Base-by-base conservation (phyloP, 371 early-diverging fungal genomes). In the Rhizopus delemar region DNA sequence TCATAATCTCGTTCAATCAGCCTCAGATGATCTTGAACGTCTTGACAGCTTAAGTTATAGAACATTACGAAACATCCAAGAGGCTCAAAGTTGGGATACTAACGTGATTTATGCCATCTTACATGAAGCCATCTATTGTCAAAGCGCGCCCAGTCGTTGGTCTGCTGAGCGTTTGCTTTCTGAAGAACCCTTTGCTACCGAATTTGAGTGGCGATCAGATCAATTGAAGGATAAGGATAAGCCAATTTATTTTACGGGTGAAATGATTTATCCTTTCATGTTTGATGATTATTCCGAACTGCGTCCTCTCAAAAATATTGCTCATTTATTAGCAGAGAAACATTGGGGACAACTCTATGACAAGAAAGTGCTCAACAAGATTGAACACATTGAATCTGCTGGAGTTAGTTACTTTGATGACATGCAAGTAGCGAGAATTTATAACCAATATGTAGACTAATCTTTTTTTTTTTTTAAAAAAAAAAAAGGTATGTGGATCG, bases 261-360 rank as follows among this genome's bases (percentile, higher is more conserved):
- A 90, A 60, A 84, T 77, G 15, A 82, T 90, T 61, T 87, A 86
- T 56, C 87, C 87, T 32, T 89, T 87, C 77, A 90, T 90, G 90
- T 74, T 89, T 54, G 87, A 89, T 36, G 89, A 90, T 56, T 89
- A 83, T 62, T 76, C 81, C 4, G 86, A 86, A 48, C 73, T 90
- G 38, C 71, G 73, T 12, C 83, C 83, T 12, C 65, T 89, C 22
- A 85, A 84, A 45, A 75, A 77, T 2, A 84, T 86, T 0, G 90
- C 84, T 5, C 63, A 86, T n/a, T 70, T 80, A 13, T 60, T 89
- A 51, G 89, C 90, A 7, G 78, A 85, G 56, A 69, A 67, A 4
- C 46, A 49, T 4, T 89, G 90, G 48, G 81, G 80, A 16, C 65
- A 69, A 41, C 75, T 90, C 5, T 90, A 90, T 53, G 73, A 89